These are phyloP conservation scores for Vaccinium darrowii DNA, from an alignment of 148 eudicot species.

Conservation along the genomic window DNA sequence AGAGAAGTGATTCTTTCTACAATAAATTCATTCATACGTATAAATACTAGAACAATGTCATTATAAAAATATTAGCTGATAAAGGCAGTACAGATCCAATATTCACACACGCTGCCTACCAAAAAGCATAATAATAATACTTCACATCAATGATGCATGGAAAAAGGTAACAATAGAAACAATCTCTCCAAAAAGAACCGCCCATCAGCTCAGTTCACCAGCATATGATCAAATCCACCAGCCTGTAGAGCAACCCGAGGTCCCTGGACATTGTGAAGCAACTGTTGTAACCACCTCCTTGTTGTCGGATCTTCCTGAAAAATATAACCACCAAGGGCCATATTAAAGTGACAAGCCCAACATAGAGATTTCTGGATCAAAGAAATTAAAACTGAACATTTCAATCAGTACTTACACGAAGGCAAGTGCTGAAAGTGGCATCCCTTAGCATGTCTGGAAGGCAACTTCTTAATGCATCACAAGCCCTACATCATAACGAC, in stretches of 20 bases:
- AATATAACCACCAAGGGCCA: slow-evolving; percentile 14
- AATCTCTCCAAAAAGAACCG: not conserved
- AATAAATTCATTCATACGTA: not conserved
- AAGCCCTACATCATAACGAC: slow-evolving; percentile 59
- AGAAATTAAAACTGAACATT: not conserved
- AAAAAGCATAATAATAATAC: not conserved
- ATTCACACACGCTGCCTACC: not conserved
- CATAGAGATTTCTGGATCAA: not conserved
- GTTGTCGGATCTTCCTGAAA: slow-evolving; percentile 91
- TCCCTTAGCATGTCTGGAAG: slow-evolving; percentile 84
- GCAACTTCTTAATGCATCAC: slow-evolving; percentile 84
- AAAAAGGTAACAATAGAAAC: not conserved
- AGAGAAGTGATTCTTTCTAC: not conserved
- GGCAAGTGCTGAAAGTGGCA: slow-evolving; percentile 69
- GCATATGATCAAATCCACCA: slow-evolving; percentile 79
- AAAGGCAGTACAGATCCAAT: not conserved
- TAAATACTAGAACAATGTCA: not conserved
- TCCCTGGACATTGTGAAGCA: slow-evolving; percentile 74
- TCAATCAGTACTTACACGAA: slow-evolving; percentile 55
- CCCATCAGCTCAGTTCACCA: slow-evolving; percentile 25
- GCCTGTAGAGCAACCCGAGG: slow-evolving; percentile 56
- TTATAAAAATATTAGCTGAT: not conserved
- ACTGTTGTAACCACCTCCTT: slow-evolving; percentile 82
- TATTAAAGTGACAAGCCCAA: not conserved
- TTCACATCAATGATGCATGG: not conserved